Percentiles rank a stretch among this genome's conserved stretches.
Evolutionary conservation across 805 yeast genomes (phyloP).

Genomic region (Saturnispora zaruensis): DNA sequence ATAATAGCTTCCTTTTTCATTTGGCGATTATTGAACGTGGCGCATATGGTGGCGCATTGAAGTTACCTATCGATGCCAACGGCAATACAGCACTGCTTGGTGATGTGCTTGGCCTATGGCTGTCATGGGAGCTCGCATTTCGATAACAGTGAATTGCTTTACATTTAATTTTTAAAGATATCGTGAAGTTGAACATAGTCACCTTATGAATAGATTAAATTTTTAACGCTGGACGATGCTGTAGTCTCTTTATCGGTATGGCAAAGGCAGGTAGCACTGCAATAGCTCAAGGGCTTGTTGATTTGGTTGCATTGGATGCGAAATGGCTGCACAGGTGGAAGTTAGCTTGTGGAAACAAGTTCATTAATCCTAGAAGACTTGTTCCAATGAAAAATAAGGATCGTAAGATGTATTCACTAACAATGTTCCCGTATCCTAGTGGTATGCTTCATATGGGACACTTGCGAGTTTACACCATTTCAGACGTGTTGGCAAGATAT

Average conservation of each 20-base stretch:
- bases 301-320: slow-evolving; percentile 33
- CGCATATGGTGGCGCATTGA: not conserved
- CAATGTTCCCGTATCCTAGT: slow-evolving; percentile 96
- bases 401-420: slow-evolving; percentile 48
- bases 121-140: not conserved
- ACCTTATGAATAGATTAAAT: not conserved
- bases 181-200: not conserved
- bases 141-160: not conserved
- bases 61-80: not conserved
- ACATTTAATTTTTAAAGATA: not conserved
- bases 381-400: slow-evolving; percentile 11
- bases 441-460: slow-evolving; percentile 93
- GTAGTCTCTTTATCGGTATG: not conserved
- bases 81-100: too few relatives aligned
- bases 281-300: slow-evolving; percentile 12
- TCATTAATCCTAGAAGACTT: slow-evolving; percentile 26
- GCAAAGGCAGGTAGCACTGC: slow-evolving; percentile 7
- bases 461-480: slow-evolving; percentile 82
- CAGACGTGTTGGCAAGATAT: slow-evolving; percentile 76
- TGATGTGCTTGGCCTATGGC: not conserved
- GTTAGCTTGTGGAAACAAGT: slow-evolving; percentile 15
- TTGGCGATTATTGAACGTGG: not conserved
- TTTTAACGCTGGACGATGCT: not conserved
- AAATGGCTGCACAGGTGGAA: slow-evolving; percentile 50
- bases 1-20: not conserved